Percentiles rank a stretch among this genome's conserved stretches.
Conservation (phyloP, 1,284 basidiomycete genomes). For the Omphalotus olearius region DNA sequence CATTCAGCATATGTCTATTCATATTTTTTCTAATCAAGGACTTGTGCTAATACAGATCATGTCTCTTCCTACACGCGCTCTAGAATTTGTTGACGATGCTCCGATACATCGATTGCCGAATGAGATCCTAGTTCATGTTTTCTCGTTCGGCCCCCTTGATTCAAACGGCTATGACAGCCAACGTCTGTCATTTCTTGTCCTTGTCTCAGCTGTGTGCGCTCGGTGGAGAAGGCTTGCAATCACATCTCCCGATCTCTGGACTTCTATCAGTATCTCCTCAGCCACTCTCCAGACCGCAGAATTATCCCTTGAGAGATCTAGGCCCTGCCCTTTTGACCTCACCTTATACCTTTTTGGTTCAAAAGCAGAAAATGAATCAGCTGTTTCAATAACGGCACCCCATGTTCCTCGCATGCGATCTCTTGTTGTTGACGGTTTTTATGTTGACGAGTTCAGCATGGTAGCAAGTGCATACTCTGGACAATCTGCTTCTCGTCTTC, state of each 20-base stretch:
- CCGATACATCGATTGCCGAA: constrained; percentile 8
- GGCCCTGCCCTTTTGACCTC: constrained; percentile 23
- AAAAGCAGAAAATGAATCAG: not conserved
- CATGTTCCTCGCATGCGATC: constrained; percentile 2
- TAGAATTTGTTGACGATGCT: not conserved
- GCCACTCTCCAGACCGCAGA: constrained; percentile 8
- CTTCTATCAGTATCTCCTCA: constrained; percentile 20
- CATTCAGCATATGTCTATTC: too few species aligned
- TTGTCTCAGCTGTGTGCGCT: constrained; percentile 25
- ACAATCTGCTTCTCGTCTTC: not conserved
- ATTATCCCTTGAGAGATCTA: constrained; percentile 27
- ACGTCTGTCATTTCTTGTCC: constrained; percentile 16
- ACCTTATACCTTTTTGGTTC: constrained; percentile 7
- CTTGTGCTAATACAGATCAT: not conserved
- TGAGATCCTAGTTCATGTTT: constrained; percentile 17
- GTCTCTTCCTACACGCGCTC: too few species aligned
- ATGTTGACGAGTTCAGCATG: not conserved
- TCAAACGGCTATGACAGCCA: not conserved
- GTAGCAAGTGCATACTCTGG: not conserved
- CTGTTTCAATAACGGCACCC: not conserved
- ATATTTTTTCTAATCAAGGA: not conserved
- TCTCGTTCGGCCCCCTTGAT: not conserved
- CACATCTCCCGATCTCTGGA: constrained; percentile 27
- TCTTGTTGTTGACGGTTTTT: not conserved
- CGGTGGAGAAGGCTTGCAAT: constrained; percentile 28